Percentiles rank a stretch among this genome's conserved stretches.
Evolutionary conservation across 2,329 filamentous ascomycete genomes (phyloP).

Genomic region (Penicillium sclerotigenum): DNA sequence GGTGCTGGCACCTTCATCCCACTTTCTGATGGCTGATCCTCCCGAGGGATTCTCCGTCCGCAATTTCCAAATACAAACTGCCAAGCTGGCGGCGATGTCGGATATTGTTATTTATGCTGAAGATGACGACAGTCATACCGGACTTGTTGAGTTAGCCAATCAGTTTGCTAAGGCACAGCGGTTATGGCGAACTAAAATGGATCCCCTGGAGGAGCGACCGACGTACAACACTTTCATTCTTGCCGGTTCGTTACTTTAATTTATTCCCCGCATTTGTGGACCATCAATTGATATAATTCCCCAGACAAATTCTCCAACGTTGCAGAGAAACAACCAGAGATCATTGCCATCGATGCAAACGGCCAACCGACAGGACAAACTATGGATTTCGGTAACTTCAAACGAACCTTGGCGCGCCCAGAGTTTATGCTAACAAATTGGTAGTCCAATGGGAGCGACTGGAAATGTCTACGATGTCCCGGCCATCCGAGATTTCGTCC

Average conservation of each 20-base stretch:
- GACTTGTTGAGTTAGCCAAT: conserved; percentile 62
- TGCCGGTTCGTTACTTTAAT: conserved; percentile 46
- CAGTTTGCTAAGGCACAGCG: conserved; percentile 72
- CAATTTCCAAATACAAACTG: conserved; percentile 94
- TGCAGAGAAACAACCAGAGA: conserved; percentile 64
- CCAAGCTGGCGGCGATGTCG: conserved; percentile 81
- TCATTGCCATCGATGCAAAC: conserved; percentile 71
- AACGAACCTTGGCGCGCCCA: background rate
- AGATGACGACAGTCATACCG: conserved; percentile 58
- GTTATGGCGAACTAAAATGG: conserved; percentile 66
- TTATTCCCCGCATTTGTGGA: background rate
- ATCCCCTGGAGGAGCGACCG: conserved; percentile 54
- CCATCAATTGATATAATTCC: conserved; percentile 29
- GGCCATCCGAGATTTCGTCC: conserved; percentile 78
- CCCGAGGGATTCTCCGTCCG: conserved; percentile 88
- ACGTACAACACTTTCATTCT: conserved; percentile 83
- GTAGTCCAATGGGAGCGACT: conserved; percentile 73
- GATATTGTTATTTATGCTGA: conserved; percentile 93
- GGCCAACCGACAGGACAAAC: conserved; percentile 72
- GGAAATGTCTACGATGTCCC: conserved; percentile 94
- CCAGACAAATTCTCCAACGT: conserved; percentile 65
- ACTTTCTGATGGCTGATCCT: conserved; percentile 80
- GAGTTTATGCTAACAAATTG: conserved; percentile 9
- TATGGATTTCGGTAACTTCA: conserved; percentile 70
- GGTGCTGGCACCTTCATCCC: conserved; percentile 61